Conservation (phyloP, 768 basidiomycete species). For the Tylopilus rubrobrunneus region DNA sequence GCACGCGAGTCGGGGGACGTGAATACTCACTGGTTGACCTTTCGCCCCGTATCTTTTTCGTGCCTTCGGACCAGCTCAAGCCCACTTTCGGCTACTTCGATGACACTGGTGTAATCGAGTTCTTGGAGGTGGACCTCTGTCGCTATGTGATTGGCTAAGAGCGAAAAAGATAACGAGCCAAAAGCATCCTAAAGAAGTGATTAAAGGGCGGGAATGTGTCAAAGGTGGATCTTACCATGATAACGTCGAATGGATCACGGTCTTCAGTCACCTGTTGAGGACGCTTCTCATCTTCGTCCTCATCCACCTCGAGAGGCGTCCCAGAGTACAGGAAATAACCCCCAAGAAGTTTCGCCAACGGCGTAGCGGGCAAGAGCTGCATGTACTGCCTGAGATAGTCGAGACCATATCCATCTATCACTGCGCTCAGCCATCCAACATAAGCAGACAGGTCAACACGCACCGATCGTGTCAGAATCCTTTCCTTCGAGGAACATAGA, state of each 20-base stretch:
- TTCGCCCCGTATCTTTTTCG: slow-evolving; percentile 56
- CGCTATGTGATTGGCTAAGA: slow-evolving; percentile 65
- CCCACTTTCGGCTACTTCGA: slow-evolving; percentile 69
- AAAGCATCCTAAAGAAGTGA: slow-evolving; percentile 49
- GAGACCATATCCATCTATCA: slow-evolving; percentile 59
- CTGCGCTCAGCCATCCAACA: background rate
- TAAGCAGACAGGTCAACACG: slow-evolving; percentile 21
- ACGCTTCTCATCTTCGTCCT: slow-evolving; percentile 17
- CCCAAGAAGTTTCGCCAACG: slow-evolving; percentile 52
- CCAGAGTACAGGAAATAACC: slow-evolving; percentile 68
- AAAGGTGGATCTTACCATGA: slow-evolving; percentile 48
- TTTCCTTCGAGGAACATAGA: slow-evolving; percentile 66
- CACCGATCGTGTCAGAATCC: slow-evolving; percentile 66
- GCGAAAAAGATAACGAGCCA: slow-evolving; percentile 45
- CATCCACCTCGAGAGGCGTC: slow-evolving; percentile 41
- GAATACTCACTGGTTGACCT: slow-evolving; percentile 43
- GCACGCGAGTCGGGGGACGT: background rate
- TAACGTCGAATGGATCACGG: slow-evolving; percentile 53
- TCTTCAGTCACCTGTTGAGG: slow-evolving; percentile 24
- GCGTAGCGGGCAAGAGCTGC: slow-evolving; percentile 57
- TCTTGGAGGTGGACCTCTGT: slow-evolving; percentile 64
- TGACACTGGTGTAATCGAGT: slow-evolving; percentile 69
- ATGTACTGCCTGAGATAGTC: slow-evolving; percentile 57
- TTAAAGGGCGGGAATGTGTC: background rate
- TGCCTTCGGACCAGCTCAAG: slow-evolving; percentile 50